phyloP scores from a whole-genome alignment of 371 early-diverging fungal species.

The Mortierella sp. region DNA sequence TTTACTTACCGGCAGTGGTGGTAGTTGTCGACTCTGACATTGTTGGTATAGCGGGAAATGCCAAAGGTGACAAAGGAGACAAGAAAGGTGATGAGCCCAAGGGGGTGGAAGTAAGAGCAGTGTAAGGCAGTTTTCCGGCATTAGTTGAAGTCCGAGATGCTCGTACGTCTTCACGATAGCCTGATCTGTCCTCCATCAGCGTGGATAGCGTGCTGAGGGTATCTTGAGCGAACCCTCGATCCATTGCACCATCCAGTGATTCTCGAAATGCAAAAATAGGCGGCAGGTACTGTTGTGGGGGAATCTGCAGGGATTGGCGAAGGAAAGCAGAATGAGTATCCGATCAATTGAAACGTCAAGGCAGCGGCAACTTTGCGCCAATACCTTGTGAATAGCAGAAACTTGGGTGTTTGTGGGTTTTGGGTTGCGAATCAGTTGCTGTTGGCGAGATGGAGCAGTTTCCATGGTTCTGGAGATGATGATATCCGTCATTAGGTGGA shows the following conservation, averaged over 20 bases:
- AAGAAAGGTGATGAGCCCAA: conserved; percentile 7
- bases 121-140: background rate
- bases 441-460: conserved; percentile 12
- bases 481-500: conserved; percentile 9
- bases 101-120: background rate
- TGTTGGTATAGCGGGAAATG: background rate
- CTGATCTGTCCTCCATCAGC: conserved; percentile 3
- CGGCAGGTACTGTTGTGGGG: conserved; percentile 4
- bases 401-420: background rate
- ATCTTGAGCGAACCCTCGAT: conserved; percentile 14
- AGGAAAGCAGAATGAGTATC: conserved; percentile 3
- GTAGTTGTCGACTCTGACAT: too few species aligned
- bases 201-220: conserved; percentile 7
- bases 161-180: background rate
- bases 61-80: background rate
- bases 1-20: too few species aligned
- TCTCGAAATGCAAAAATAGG: background rate
- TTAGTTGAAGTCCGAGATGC: background rate
- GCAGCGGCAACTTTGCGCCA: background rate
- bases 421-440: background rate
- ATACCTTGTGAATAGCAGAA: conserved; percentile 4
- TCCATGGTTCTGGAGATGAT: conserved; percentile 6
- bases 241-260: background rate
- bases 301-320: background rate
- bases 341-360: background rate